A percentile compares a stretch with the other conserved stretches of the same genome.
These are phyloP conservation scores for Hortiboletus campestris DNA, from an alignment of 768 basidiomycete species.

Conservation along the genomic window DNA sequence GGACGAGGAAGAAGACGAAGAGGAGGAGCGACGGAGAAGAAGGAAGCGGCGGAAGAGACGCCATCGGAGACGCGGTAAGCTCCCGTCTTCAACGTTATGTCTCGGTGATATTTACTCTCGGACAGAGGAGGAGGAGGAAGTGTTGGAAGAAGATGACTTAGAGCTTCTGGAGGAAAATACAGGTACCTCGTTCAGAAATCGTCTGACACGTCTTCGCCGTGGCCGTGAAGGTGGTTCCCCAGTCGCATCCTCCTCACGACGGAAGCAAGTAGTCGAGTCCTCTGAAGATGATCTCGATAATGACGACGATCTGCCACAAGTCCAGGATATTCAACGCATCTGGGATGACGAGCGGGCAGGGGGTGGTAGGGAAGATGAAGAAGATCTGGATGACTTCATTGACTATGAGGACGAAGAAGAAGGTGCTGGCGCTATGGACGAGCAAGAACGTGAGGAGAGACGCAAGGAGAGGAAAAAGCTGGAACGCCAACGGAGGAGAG, in stretches of 20 bases:
- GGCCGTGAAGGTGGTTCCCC: slow-evolving; percentile 71
- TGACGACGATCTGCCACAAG: slow-evolving; percentile 50
- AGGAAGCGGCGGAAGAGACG: slow-evolving; percentile 68
- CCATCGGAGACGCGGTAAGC: slow-evolving; percentile 53
- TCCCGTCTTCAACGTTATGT: slow-evolving; percentile 6
- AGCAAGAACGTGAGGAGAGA: slow-evolving; percentile 73
- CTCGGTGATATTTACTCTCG: slow-evolving; percentile 8
- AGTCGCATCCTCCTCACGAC: slow-evolving; percentile 57
- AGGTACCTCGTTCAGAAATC: slow-evolving; percentile 72
- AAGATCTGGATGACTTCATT: slow-evolving; percentile 73
- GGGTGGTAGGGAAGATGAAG: slow-evolving; percentile 49
- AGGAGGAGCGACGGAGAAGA: slow-evolving; percentile 52
- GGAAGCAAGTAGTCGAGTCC: slow-evolving; percentile 60
- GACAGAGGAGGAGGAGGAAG: slow-evolving; percentile 56
- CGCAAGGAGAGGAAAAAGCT: slow-evolving; percentile 62
- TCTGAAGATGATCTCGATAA: slow-evolving; percentile 74
- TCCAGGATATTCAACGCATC: slow-evolving; percentile 57
- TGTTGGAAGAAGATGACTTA: slow-evolving; percentile 82
- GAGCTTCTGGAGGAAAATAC: slow-evolving; percentile 85
- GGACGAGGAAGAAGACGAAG: slow-evolving; percentile 84
- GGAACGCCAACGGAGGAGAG: slow-evolving; percentile 64
- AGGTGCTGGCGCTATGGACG: slow-evolving; percentile 74
- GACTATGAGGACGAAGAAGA: slow-evolving; percentile 81
- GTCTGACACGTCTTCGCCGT: slow-evolving; percentile 73
- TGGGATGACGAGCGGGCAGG: slow-evolving; percentile 78